phyloP scores from a whole-genome alignment of 768 basidiomycete species.

The Pleurotus tuoliensis region DNA sequence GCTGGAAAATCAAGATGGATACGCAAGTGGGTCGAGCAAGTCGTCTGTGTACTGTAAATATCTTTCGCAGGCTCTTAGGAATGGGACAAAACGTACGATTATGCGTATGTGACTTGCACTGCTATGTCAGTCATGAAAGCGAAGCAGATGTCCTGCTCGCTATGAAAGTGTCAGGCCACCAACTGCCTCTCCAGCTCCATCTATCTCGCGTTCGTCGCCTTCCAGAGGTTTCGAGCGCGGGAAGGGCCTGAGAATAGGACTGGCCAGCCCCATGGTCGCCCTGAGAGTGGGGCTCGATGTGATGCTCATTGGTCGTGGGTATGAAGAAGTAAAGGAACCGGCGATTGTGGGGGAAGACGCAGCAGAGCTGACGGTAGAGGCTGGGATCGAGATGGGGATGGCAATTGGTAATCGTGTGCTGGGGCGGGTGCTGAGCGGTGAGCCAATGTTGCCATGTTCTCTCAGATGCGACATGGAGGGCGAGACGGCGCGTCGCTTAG shows the following conservation, averaged over 20 bases:
- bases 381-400: slow-evolving; percentile 62
- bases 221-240: slow-evolving; percentile 49
- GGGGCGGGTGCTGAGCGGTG: slow-evolving; percentile 40
- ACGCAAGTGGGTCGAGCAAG: background rate
- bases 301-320: slow-evolving; percentile 48
- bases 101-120: background rate
- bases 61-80: background rate
- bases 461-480: slow-evolving; percentile 70
- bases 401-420: slow-evolving; percentile 54
- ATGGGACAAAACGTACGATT: background rate
- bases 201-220: slow-evolving; percentile 66
- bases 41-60: background rate
- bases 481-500: slow-evolving; percentile 80
- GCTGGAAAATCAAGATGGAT: slow-evolving; percentile 3
- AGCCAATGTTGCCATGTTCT: slow-evolving; percentile 48
- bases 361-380: slow-evolving; percentile 54
- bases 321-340: slow-evolving; percentile 30
- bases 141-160: slow-evolving; percentile 6
- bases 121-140: background rate
- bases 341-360: slow-evolving; percentile 72
- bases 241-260: slow-evolving; percentile 72
- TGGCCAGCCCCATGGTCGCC: slow-evolving; percentile 65
- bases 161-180: slow-evolving; percentile 52
- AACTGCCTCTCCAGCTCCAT: slow-evolving; percentile 78
- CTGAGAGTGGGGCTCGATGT: slow-evolving; percentile 75